Evolutionary conservation across 2,329 filamentous ascomycete genomes (phyloP).

Genomic region (Colletotrichum horii): DNA sequence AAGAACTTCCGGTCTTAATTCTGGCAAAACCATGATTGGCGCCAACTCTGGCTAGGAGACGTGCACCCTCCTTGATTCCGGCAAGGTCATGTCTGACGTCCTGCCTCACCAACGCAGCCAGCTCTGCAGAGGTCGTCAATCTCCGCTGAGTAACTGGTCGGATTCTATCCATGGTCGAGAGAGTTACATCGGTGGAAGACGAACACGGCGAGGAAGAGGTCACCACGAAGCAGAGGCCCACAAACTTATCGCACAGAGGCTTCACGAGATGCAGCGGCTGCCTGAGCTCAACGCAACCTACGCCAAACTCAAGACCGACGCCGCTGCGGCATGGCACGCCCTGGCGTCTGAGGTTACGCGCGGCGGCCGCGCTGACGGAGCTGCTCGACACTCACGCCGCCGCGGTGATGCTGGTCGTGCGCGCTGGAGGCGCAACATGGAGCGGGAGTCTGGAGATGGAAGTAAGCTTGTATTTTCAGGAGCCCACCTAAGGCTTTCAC

Average conservation of each 20-base stretch:
- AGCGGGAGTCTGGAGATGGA: neutral
- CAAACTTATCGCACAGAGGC: neutral
- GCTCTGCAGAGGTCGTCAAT: neutral
- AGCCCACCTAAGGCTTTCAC: neutral
- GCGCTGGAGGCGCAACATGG: neutral
- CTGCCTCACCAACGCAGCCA: neutral
- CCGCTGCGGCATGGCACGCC: neutral
- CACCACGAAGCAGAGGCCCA: neutral
- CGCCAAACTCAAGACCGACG: neutral
- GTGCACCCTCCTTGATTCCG: neutral
- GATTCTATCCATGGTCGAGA: neutral
- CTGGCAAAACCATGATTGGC: neutral
- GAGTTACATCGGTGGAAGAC: neutral
- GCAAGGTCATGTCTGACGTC: neutral
- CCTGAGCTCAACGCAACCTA: neutral
- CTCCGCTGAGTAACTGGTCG: neutral
- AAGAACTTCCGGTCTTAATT: neutral
- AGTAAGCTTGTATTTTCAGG: neutral
- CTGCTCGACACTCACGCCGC: too few species aligned
- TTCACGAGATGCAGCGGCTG: neutral
- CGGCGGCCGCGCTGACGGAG: too few species aligned
- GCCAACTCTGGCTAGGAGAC: neutral
- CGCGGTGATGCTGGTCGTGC: neutral
- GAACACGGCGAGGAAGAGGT: neutral
- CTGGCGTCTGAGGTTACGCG: neutral